Percentiles rank a stretch among this genome's conserved stretches.
Evolutionary conservation across 2,329 filamentous ascomycete genomes (phyloP).

Genomic region (Clarireedia hainanense): DNA sequence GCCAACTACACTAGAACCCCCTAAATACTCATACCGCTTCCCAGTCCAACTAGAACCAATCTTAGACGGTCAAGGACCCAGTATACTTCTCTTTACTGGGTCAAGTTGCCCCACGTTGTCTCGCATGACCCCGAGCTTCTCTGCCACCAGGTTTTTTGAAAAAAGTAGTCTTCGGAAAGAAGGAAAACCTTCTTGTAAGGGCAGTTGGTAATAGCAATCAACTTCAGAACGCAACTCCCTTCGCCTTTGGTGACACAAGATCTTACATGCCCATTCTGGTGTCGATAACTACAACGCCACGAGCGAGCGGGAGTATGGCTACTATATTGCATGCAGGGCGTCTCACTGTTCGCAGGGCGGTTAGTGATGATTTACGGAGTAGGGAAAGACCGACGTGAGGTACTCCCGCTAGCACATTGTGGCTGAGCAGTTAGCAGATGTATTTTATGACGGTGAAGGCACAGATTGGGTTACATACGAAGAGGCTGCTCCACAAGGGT

Average conservation of each 20-base stretch:
- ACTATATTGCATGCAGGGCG: not conserved
- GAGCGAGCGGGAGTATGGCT: not conserved
- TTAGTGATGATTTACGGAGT: not conserved
- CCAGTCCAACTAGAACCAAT: not conserved
- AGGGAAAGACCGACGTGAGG: not conserved
- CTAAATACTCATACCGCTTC: not conserved
- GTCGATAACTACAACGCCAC: not conserved
- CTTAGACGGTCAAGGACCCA: not conserved
- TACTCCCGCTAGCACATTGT: not conserved
- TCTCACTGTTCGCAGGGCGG: constrained; percentile 4
- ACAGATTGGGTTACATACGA: not conserved
- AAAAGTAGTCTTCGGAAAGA: not conserved
- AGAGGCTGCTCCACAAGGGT: not conserved
- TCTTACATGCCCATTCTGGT: not conserved
- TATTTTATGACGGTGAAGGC: constrained; percentile 4
- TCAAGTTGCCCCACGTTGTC: constrained; percentile 3
- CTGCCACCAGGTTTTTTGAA: not conserved
- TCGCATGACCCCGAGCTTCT: not conserved
- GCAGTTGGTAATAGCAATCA: not conserved
- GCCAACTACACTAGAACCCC: constrained; percentile 1
- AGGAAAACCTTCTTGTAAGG: not conserved
- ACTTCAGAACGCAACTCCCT: too few relatives aligned
- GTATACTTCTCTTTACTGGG: not conserved
- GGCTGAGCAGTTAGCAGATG: constrained; percentile 4
- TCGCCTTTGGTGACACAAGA: not conserved